Conservation (phyloP, 2,329 filamentous ascomycete species). For the Xylaria sp. region DNA sequence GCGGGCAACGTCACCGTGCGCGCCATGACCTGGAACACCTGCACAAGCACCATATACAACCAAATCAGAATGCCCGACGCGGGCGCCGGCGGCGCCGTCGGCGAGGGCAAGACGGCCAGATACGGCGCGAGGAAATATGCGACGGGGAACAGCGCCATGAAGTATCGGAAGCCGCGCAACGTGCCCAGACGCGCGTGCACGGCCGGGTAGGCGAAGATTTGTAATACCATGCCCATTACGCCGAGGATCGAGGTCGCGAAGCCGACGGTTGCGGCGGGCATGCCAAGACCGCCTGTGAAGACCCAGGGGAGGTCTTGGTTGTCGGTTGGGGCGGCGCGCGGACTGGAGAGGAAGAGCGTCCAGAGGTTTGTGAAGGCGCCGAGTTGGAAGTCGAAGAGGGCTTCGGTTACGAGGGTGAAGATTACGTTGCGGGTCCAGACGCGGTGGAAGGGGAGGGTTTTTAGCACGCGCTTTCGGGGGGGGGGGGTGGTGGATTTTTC, state of each 20-base stretch:
- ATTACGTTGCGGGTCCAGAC: slow-evolving; percentile 46
- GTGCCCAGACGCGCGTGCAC: slow-evolving; percentile 61
- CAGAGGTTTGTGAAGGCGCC: slow-evolving; percentile 65
- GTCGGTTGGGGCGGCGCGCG: slow-evolving; percentile 40
- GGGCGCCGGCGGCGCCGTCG: slow-evolving; percentile 37
- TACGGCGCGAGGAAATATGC: slow-evolving; percentile 65
- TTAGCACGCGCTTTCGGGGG: slow-evolving; percentile 28
- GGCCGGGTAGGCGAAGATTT: slow-evolving; percentile 62
- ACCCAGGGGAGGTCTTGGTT: slow-evolving; percentile 41
- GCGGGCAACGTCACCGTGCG: slow-evolving; percentile 62
- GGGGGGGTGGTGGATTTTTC: slow-evolving; percentile 19
- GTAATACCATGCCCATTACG: slow-evolving; percentile 61
- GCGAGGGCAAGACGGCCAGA: slow-evolving; percentile 56
- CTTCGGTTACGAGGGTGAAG: slow-evolving; percentile 55
- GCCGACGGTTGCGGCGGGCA: slow-evolving; percentile 61
- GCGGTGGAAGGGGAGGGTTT: slow-evolving; percentile 36
- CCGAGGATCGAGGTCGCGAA: slow-evolving; percentile 65
- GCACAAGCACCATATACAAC: slow-evolving; percentile 55
- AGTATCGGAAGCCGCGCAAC: slow-evolving; percentile 59
- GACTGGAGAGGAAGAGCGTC: slow-evolving; percentile 64
- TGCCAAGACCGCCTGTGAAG: slow-evolving; percentile 62
- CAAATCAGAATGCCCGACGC: slow-evolving; percentile 50
- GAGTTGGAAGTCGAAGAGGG: slow-evolving; percentile 65
- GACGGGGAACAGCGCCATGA: slow-evolving; percentile 60
- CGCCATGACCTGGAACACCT: slow-evolving; percentile 65